phyloP scores from a whole-genome alignment of 495 filamentous ascomycete genomes.

The Aspergillus mulundensis region DNA sequence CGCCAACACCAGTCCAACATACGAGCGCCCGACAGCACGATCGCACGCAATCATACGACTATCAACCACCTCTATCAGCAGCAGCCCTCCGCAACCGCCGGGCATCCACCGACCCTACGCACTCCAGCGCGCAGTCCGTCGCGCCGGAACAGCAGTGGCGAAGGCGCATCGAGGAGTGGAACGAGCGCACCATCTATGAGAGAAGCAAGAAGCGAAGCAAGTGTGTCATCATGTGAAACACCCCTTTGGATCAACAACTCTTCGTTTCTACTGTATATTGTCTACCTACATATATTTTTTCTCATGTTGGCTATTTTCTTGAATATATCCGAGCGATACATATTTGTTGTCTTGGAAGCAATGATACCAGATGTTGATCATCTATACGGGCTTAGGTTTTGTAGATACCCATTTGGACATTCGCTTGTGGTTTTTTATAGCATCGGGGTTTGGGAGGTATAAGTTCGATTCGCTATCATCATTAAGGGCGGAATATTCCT shows the following conservation, averaged over 20 bases:
- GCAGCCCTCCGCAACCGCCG: slow-evolving; percentile 26
- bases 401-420: background rate
- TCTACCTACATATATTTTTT: background rate
- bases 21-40: slow-evolving; percentile 4
- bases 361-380: slow-evolving; percentile 5
- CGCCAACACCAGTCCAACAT: background rate
- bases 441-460: background rate
- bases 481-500: background rate
- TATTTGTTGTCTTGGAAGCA: slow-evolving; percentile 2
- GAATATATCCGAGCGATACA: slow-evolving; percentile 2
- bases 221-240: slow-evolving; percentile 35
- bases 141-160: slow-evolving; percentile 41
- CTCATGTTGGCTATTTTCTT: slow-evolving; percentile 1
- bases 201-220: slow-evolving; percentile 33
- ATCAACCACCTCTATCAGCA: slow-evolving; percentile 3
- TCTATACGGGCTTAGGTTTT: background rate
- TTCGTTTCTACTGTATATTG: background rate
- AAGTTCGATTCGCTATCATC: background rate
- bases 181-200: slow-evolving; percentile 40
- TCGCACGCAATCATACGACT: slow-evolving; percentile 20
- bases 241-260: background rate
- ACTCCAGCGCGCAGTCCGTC: slow-evolving; percentile 28
- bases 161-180: slow-evolving; percentile 43
- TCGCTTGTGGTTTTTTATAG: background rate
- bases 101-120: slow-evolving; percentile 36